Evolutionary conservation across 805 yeast species (phyloP).

Genomic region (Starmerella geochares): DNA sequence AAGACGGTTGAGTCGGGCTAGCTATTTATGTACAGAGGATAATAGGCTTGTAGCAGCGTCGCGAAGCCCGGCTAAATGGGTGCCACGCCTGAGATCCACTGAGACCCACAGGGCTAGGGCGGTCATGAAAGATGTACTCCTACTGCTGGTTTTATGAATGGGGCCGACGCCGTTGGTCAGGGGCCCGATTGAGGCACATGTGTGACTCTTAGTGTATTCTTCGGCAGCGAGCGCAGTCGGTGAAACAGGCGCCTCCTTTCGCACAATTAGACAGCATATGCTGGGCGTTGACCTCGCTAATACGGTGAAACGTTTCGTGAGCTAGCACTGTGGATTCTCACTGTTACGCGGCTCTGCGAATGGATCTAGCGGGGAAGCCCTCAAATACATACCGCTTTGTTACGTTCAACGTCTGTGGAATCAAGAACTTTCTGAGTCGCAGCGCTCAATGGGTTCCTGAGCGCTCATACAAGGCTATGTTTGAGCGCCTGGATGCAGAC

Average conservation of each 20-base stretch:
- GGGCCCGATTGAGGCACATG: neutral
- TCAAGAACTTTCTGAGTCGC: constrained; percentile 78
- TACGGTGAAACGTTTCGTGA: neutral
- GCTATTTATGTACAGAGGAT: too few species aligned
- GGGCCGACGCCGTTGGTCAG: neutral
- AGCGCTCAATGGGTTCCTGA: constrained; percentile 72
- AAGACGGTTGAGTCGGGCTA: too few species aligned
- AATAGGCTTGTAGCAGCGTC: too few species aligned
- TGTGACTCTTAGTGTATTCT: neutral
- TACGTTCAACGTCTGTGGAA: constrained; percentile 21
- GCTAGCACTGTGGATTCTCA: neutral
- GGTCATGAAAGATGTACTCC: too few species aligned
- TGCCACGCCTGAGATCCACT: too few species aligned
- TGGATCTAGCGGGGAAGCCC: neutral
- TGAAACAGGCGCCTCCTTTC: neutral
- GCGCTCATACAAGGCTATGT: constrained; percentile 32
- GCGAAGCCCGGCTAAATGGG: too few species aligned
- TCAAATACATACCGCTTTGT: constrained; percentile 11
- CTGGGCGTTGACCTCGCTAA: neutral
- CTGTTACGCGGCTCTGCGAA: neutral
- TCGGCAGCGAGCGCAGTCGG: neutral
- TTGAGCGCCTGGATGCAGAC: constrained; percentile 48
- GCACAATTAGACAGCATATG: neutral
- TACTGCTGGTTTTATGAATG: neutral
- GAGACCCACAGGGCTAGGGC: neutral